Evolutionary conservation across 1,139 yeast species (phyloP).

Genomic region (Scheffersomyces lignicola): DNA sequence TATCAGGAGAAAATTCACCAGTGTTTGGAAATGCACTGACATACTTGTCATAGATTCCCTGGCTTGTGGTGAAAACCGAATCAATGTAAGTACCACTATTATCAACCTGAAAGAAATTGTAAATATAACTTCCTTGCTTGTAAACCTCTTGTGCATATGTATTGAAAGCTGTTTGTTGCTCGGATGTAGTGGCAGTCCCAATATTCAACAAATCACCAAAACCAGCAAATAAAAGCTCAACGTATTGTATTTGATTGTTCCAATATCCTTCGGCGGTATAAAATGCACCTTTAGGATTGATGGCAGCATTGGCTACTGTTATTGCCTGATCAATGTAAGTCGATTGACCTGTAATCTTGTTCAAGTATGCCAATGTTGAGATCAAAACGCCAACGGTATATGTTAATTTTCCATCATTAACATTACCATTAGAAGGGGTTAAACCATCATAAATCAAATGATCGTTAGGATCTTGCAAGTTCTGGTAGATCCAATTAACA

Average conservation of each 20-base stretch:
- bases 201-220: conserved; percentile 20
- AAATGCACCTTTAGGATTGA: conserved; percentile 22
- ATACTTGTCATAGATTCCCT: conserved; percentile 13
- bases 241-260: conserved; percentile 26
- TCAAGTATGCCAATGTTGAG: conserved; percentile 22
- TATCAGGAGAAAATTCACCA: conserved; percentile 5
- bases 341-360: conserved; percentile 8
- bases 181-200: conserved; percentile 12
- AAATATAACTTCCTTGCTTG: conserved; percentile 23
- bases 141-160: conserved; percentile 17
- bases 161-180: conserved; percentile 13
- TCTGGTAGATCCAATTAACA: conserved; percentile 21
- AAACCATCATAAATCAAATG: conserved; percentile 29
- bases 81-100: conserved; percentile 17
- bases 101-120: conserved; percentile 20
- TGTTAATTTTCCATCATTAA: conserved; percentile 25
- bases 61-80: conserved; percentile 12
- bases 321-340: conserved; percentile 15
- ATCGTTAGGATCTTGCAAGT: conserved; percentile 24
- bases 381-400: conserved; percentile 28
- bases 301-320: conserved; percentile 17
- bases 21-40: conserved; percentile 8
- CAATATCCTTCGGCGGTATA: conserved; percentile 21
- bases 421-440: conserved; percentile 10
- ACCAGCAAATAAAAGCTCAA: conserved; percentile 23